phyloP scores from a whole-genome alignment of 2,329 filamentous ascomycete genomes.

The Sporothrix variecibatus region DNA sequence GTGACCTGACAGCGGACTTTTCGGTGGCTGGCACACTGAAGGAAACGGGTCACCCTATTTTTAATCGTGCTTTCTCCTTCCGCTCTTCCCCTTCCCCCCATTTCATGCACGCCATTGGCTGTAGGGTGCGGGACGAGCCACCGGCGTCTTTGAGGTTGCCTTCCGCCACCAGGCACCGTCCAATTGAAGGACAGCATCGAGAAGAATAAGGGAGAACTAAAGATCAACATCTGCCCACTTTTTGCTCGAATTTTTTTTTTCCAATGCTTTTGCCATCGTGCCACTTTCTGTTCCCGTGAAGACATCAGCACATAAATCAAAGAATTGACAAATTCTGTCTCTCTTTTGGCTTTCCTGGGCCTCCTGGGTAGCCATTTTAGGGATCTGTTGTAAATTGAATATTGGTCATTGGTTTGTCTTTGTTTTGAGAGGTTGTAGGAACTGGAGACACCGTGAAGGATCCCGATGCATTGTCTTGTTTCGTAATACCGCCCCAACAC shows the following conservation, averaged over 20 bases:
- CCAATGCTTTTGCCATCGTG: slow-evolving; percentile 9
- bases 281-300: slow-evolving; percentile 1
- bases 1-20: slow-evolving; percentile 13
- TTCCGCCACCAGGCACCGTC: background rate
- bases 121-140: slow-evolving; percentile 10
- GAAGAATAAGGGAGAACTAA: background rate
- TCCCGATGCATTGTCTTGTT: background rate
- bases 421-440: background rate
- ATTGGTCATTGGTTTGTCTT: background rate
- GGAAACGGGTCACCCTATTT: background rate
- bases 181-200: background rate
- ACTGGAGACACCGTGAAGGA: background rate
- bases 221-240: slow-evolving; percentile 10
- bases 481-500: background rate
- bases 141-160: background rate
- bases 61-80: background rate
- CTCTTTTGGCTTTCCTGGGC: background rate
- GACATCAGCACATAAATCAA: background rate
- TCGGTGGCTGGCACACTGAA: background rate
- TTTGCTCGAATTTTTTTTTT: background rate
- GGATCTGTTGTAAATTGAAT: background rate
- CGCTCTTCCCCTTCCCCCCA: background rate
- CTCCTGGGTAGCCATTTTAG: background rate
- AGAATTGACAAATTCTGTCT: background rate
- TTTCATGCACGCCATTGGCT: slow-evolving; percentile 1